Evolutionary conservation across 1,139 yeast genomes (phyloP).

Genomic region (Nakaseomyces kungkrabaensis): DNA sequence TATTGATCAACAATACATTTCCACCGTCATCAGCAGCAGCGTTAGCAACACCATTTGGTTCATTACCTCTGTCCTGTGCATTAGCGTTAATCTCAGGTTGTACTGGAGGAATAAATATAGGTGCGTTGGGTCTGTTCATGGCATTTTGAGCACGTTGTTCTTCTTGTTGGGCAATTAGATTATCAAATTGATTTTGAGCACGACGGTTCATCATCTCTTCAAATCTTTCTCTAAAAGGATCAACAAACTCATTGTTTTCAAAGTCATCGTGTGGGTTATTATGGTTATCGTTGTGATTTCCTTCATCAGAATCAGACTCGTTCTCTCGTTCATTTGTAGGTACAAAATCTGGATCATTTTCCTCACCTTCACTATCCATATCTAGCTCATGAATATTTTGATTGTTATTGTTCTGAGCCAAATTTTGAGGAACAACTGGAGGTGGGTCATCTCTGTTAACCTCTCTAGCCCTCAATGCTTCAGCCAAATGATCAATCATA

Average conservation of each 20-base stretch:
- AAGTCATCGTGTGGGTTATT: slow-evolving; percentile 4
- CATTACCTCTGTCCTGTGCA: slow-evolving; percentile 3
- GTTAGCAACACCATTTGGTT: neutral
- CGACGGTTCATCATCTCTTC: slow-evolving; percentile 11
- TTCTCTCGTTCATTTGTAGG: slow-evolving; percentile 6
- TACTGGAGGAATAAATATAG: slow-evolving; percentile 4
- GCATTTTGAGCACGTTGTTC: slow-evolving; percentile 4
- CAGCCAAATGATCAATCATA: slow-evolving; percentile 22
- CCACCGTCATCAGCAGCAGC: slow-evolving; percentile 7
- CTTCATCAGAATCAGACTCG: slow-evolving; percentile 6
- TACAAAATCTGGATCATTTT: slow-evolving; percentile 12
- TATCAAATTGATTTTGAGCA: slow-evolving; percentile 17
- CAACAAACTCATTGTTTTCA: slow-evolving; percentile 4
- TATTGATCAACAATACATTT: slow-evolving; percentile 18
- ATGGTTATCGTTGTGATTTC: slow-evolving; percentile 4
- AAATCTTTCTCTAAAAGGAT: slow-evolving; percentile 4
- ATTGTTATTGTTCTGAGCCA: slow-evolving; percentile 4
- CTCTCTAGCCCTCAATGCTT: slow-evolving; percentile 21
- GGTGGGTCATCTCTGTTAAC: slow-evolving; percentile 10
- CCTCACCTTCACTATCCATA: slow-evolving; percentile 10
- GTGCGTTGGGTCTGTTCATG: slow-evolving; percentile 7
- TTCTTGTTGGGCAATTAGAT: slow-evolving; percentile 13
- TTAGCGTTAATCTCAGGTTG: slow-evolving; percentile 3
- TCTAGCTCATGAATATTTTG: slow-evolving; percentile 8
- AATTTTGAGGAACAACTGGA: slow-evolving; percentile 9